Base-by-base conservation (phyloP, 164 flowering plant species). In the Chimonanthus salicifolius region DNA sequence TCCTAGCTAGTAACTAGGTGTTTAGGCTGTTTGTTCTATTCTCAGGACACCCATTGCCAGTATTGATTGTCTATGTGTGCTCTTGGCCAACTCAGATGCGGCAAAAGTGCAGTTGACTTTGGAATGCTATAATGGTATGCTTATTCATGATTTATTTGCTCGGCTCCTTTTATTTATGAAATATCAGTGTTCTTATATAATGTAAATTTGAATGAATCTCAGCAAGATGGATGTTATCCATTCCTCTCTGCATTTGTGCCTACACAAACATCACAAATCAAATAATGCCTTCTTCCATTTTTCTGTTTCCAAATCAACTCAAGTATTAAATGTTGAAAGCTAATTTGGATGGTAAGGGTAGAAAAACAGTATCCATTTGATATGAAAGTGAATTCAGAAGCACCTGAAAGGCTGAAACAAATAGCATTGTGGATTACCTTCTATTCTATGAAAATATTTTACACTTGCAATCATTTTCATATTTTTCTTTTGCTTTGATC, bases 11-110 rank as follows among this genome's bases (percentile, higher is more conserved):
- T 54, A n/a, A 54, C 60, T 54, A n/a, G 51, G 46, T 69, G 5
- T 74, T 74, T 82, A 93, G 99, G 97, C 97, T 63, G 79, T 93
- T 79, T 91, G 97, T 80, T 79, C 98, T 75, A 92, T 93, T 78
- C 84, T 96, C 16, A 89, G 99, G 87, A 94, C 98, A 43, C 91
- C 98, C 0, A 68, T 88, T 81, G 63, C 91, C 10, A 84, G 82
- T 76, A 81, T 90, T 64, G 99, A 94, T 83, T 82, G 83, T 69
- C 77, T 96, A 74, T 78, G 71, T 49, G 84, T 89, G 74, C 77
- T 77, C 11, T 81, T 92, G 78, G 81, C 91, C 33, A 83, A 85
- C 78, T 74, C 88, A n/a, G 94, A 96, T 75, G 92, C 97, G 33
- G 76, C 91, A 20, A 94, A 94, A 82, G 81, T 96, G 75, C 88